Evolutionary conservation across 345 rosid species (phyloP).

Genomic region (Moringa oleifera): DNA sequence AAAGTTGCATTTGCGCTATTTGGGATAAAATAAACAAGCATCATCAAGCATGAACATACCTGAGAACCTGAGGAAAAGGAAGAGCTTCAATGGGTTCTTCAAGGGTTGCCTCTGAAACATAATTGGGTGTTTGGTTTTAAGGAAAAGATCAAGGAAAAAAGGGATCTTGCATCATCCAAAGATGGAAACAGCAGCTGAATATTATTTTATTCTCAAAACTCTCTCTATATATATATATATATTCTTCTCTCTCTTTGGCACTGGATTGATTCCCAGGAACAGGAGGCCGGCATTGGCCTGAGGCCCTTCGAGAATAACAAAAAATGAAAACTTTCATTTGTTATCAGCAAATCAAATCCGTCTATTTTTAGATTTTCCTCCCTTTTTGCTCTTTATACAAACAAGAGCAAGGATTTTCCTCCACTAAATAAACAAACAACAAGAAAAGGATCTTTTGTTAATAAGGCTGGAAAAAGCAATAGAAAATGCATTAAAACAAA

Average conservation of each 20-base stretch:
- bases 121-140: not conserved
- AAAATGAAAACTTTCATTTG: not conserved
- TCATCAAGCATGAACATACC: not conserved
- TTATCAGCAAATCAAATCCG: too few species aligned
- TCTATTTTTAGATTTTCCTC: not conserved
- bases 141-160: not conserved
- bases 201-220: too few species aligned
- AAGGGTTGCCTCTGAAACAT: not conserved
- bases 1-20: not conserved
- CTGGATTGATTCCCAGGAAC: too few species aligned
- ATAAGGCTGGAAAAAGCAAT: too few species aligned
- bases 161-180: not conserved
- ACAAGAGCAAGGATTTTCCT: too few species aligned
- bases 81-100: not conserved
- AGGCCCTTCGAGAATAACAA: constrained; percentile 18
- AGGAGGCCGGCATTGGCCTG: too few species aligned
- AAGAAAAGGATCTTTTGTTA: too few species aligned
- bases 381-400: too few species aligned
- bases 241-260: too few species aligned
- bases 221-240: too few species aligned
- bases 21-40: not conserved
- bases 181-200: not conserved
- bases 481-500: too few species aligned
- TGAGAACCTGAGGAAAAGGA: not conserved
- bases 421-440: too few species aligned